Percentiles rank a stretch among this genome's conserved stretches.
These are phyloP conservation scores for Trichosanthes truncata DNA, from an alignment of 306 rosid species.

Conservation along the genomic window DNA sequence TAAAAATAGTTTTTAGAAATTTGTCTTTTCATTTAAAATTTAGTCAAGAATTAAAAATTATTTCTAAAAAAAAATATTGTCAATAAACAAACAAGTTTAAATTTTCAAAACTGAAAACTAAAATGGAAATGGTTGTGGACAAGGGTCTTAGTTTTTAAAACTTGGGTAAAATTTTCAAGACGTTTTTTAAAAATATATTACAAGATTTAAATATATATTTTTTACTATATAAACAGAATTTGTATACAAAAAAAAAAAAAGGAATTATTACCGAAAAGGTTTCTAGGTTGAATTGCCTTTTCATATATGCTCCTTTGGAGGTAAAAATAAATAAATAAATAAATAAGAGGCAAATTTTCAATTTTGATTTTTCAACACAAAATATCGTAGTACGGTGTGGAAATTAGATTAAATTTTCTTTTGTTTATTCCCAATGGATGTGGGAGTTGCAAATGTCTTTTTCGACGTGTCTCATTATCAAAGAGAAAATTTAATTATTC, in stretches of 20 bases:
- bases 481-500: neutral
- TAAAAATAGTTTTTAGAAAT: neutral
- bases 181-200: neutral
- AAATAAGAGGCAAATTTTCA: neutral
- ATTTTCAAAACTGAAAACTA: neutral
- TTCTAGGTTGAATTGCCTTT: too few species aligned
- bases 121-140: neutral
- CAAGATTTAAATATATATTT: too few species aligned
- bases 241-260: neutral
- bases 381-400: neutral
- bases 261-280: too few species aligned
- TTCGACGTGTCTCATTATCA: slow-evolving; percentile 1
- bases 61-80: neutral
- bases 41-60: neutral
- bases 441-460: neutral
- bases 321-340: neutral
- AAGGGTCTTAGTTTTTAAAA: neutral
- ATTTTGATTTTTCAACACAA: neutral
- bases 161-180: neutral
- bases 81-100: neutral
- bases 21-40: neutral
- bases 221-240: neutral
- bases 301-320: neutral
- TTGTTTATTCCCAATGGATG: neutral
- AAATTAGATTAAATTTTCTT: neutral